Conservation (phyloP, 768 basidiomycete species). For the Peribolospora baueri region DNA sequence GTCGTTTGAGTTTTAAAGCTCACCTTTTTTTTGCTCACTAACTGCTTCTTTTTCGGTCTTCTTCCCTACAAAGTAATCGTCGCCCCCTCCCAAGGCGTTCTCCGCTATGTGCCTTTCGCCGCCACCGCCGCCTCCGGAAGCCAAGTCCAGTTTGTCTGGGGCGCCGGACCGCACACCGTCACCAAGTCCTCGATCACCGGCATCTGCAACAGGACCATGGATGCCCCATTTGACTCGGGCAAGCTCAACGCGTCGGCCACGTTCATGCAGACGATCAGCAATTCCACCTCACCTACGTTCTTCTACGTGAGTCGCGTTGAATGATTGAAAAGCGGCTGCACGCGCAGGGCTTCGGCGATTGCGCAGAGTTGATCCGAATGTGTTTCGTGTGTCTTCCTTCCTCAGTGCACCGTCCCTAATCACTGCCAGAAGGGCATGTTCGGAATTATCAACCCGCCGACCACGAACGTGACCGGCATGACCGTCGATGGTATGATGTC, state of each 20-base stretch:
- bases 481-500: conserved; percentile 28
- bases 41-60: too few species aligned
- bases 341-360: too few species aligned
- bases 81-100: conserved; percentile 21
- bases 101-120: conserved; percentile 50
- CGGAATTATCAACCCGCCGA: conserved; percentile 25
- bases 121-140: conserved; percentile 53
- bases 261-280: too few species aligned
- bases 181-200: conserved; percentile 44
- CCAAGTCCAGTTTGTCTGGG: conserved; percentile 52
- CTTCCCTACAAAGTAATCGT: too few species aligned
- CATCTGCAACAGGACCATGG: conserved; percentile 46
- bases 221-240: conserved; percentile 38
- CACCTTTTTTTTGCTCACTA: too few species aligned
- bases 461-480: conserved; percentile 28
- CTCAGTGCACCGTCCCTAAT: conserved; percentile 35
- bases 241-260: conserved; percentile 25
- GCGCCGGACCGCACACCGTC: conserved; percentile 53
- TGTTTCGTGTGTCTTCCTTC: too few species aligned
- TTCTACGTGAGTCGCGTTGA: too few species aligned
- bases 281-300: too few species aligned
- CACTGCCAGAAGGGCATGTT: conserved; percentile 72
- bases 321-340: too few species aligned
- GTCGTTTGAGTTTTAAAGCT: too few species aligned
- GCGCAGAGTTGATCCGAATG: too few species aligned